Percentiles rank a stretch among this genome's conserved stretches.
Conservation (phyloP, 306 rosid species). For the Fragaria vesca region DNA sequence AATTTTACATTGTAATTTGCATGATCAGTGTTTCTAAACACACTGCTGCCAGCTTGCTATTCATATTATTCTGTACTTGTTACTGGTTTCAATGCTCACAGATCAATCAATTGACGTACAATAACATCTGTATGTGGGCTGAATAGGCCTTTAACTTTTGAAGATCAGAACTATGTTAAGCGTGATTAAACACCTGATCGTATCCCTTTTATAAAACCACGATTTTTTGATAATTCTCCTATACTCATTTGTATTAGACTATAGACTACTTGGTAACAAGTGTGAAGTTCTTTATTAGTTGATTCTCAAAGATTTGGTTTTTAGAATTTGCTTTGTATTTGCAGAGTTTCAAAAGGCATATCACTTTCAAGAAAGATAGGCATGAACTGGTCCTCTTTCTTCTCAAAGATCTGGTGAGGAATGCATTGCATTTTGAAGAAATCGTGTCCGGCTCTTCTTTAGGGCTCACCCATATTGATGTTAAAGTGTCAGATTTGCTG, state of each 20-base stretch:
- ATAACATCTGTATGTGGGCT: background rate
- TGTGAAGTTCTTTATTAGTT: background rate
- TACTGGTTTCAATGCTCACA: background rate
- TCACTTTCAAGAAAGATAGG: constrained; percentile 93
- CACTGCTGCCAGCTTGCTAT: background rate
- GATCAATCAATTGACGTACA: background rate
- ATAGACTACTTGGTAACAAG: background rate
- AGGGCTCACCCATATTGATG: constrained; percentile 57
- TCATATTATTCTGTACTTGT: background rate
- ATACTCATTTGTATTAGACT: background rate
- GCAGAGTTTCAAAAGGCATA: constrained; percentile 88
- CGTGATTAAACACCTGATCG: background rate
- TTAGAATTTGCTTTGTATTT: constrained; percentile 1
- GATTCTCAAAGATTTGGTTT: background rate
- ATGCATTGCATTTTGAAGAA: constrained; percentile 78
- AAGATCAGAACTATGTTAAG: background rate
- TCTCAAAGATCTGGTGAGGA: constrained; percentile 80
- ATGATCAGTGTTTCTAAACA: background rate
- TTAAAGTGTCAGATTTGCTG: constrained; percentile 72
- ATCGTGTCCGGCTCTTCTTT: constrained; percentile 64
- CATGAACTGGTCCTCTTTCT: constrained; percentile 67
- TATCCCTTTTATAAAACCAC: background rate
- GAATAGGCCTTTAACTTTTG: background rate
- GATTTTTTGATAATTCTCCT: background rate
- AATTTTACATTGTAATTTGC: background rate